Percentiles rank a stretch among this genome's conserved stretches.
Conservation (phyloP, 1,139 yeast species). For the Kodamaea derodonti region DNA sequence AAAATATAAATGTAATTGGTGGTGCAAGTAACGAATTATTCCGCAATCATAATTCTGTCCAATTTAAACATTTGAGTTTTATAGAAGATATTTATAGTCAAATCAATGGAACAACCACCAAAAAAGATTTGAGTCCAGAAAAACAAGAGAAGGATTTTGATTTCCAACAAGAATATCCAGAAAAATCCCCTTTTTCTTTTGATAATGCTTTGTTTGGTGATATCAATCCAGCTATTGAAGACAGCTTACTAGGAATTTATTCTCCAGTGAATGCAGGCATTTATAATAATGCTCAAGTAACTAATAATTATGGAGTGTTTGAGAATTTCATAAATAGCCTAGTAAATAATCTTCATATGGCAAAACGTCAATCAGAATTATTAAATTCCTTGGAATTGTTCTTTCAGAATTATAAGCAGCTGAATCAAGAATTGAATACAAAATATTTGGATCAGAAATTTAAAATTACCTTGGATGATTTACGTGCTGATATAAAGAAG, state of each 20-base stretch:
- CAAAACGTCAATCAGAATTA: constrained; percentile 36
- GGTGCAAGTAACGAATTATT: constrained; percentile 6
- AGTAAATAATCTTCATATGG: constrained; percentile 25
- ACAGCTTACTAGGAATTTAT: constrained; percentile 52
- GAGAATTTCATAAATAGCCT: constrained; percentile 34
- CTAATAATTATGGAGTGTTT: constrained; percentile 47
- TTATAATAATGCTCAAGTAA: constrained; percentile 58
- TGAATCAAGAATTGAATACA: constrained; percentile 28
- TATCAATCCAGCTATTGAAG: constrained; percentile 59
- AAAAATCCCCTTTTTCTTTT: constrained; percentile 27
- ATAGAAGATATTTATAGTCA: constrained; percentile 35
- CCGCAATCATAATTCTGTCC: constrained; percentile 18
- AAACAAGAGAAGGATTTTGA: not conserved
- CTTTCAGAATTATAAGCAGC: constrained; percentile 25
- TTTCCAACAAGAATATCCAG: not conserved
- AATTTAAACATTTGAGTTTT: constrained; percentile 41
- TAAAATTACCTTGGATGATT: constrained; percentile 15
- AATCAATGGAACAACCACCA: constrained; percentile 5
- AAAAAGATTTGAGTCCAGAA: not conserved
- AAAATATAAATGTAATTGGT: constrained; percentile 57
- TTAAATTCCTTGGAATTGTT: constrained; percentile 30
- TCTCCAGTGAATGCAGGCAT: constrained; percentile 58
- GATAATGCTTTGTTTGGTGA: constrained; percentile 83
- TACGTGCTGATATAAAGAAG: constrained; percentile 19
- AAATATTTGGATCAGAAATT: constrained; percentile 23